These are phyloP conservation scores for Crithidia brevicula DNA, from an alignment of 208 protist species.

Conservation along the genomic window DNA sequence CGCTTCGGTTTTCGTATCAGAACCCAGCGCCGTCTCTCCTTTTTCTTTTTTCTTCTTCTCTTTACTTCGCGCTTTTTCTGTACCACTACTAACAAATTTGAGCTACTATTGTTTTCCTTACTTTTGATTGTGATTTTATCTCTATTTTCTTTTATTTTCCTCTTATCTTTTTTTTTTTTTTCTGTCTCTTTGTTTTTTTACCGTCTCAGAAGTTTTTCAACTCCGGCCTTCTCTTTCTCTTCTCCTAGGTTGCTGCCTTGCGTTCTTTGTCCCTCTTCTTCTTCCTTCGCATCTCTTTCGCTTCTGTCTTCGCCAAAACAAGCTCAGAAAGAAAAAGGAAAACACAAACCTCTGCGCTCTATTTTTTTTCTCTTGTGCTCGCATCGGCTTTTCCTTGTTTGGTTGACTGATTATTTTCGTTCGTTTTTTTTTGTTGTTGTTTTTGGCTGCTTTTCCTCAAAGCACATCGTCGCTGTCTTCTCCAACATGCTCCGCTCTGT, in stretches of 20 bases:
- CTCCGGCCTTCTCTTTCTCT: slow-evolving; percentile 15
- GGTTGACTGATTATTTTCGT: too few relatives aligned
- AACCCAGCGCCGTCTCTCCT: background rate
- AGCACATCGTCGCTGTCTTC: too few relatives aligned
- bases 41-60: background rate
- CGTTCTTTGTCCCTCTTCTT: slow-evolving; percentile 16
- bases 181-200: slow-evolving; percentile 11
- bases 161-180: background rate
- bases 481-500: slow-evolving; percentile 26
- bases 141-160: background rate
- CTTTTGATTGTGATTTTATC: too few relatives aligned
- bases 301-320: background rate
- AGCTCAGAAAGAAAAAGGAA: background rate
- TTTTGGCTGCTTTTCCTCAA: too few relatives aligned
- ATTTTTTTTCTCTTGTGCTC: too few relatives aligned
- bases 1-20: background rate
- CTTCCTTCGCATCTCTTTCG: background rate
- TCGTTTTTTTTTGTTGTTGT: background rate
- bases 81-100: too few relatives aligned
- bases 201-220: slow-evolving; percentile 33
- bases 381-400: too few relatives aligned
- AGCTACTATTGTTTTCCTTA: too few relatives aligned
- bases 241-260: slow-evolving; percentile 6
- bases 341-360: too few relatives aligned
- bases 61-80: background rate